Evolutionary conservation across 2,329 filamentous ascomycete species (phyloP), one percentile per base, ranked within the genome.

Genomic region (Ascochyta lentis): DNA sequence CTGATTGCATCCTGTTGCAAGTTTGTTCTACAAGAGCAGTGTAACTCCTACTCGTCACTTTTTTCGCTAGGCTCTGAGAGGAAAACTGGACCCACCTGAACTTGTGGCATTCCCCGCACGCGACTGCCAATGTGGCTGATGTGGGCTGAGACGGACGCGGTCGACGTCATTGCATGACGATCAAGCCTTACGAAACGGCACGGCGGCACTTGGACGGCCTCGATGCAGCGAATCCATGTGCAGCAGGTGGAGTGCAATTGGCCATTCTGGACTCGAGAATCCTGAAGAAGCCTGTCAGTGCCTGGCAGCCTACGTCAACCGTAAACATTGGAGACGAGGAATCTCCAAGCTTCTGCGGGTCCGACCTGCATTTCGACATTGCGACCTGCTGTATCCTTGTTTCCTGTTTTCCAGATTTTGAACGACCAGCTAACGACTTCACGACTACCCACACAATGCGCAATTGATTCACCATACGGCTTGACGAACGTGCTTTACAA

Each of bases 301-400:
- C 33, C 34, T 40, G 45, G 50, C 46, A 56, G 60, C 54, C 55
- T 67, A 68, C 66, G 64, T 68, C 66, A 68, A 67, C 47, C 44
- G 54, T 58, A 61, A 54, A 63, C 43, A 55, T 45, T 47, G 49
- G 55, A 39, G 53, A 55, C 47, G 54, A 45, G 35, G 27, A 31
- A 42, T 53, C 59, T 49, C 58, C 46, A 45, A 52, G 53, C 54
- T 49, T 52, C 46, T 50, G 41, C 56, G 54, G 58, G 41, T 55
- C 49, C 42, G 39, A 37, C 54, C 39, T 55, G 37, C 27, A 15
- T 47, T 60, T 44, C 26, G 29, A 51, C 50, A 44, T 29, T 53
- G 40, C 43, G 54, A 50, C 40, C 44, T 47, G 59, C 40, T 41
- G 40, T 24, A 60, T 55, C 47, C 64, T 55, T 60, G 60, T 59